Evolutionary conservation across 148 eudicot genomes (phyloP).

Genomic region (Bassia scoparia): DNA sequence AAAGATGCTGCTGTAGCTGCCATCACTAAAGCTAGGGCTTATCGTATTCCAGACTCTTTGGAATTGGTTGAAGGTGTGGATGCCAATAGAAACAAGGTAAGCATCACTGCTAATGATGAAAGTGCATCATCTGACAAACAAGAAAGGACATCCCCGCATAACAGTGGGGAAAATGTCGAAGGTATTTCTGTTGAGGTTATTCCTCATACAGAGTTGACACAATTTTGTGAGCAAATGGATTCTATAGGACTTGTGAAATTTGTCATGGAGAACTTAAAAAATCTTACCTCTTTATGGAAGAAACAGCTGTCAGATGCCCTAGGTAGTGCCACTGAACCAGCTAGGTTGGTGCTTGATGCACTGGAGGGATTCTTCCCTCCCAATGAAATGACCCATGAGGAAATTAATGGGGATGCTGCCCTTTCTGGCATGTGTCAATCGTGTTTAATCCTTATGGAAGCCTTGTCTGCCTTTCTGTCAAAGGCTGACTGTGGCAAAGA

Average conservation of each 20-base stretch:
- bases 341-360: slow-evolving; percentile 52
- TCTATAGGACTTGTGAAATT: slow-evolving; percentile 54
- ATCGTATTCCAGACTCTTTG: slow-evolving; percentile 26
- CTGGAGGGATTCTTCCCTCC: slow-evolving; percentile 60
- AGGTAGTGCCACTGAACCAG: slow-evolving; percentile 50
- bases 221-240: slow-evolving; percentile 66
- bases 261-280: slow-evolving; percentile 43
- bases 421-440: slow-evolving; percentile 47
- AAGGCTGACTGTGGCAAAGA: slow-evolving; percentile 45
- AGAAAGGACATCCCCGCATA: slow-evolving; percentile 36
- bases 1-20: slow-evolving; percentile 63
- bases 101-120: slow-evolving; percentile 42
- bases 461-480: slow-evolving; percentile 57
- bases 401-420: slow-evolving; percentile 35
- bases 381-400: slow-evolving; percentile 28
- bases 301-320: slow-evolving; percentile 49
- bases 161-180: slow-evolving; percentile 38
- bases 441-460: slow-evolving; percentile 52
- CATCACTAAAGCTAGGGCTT: slow-evolving; percentile 42
- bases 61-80: slow-evolving; percentile 24
- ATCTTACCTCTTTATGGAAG: slow-evolving; percentile 28
- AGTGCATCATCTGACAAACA: slow-evolving; percentile 34
- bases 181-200: slow-evolving; percentile 41
- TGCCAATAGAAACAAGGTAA: slow-evolving; percentile 46
- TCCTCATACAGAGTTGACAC: slow-evolving; percentile 48